Percentiles rank a stretch among this genome's conserved stretches.
Conservation (phyloP, 768 basidiomycete genomes). For the Mycena galericulata region DNA sequence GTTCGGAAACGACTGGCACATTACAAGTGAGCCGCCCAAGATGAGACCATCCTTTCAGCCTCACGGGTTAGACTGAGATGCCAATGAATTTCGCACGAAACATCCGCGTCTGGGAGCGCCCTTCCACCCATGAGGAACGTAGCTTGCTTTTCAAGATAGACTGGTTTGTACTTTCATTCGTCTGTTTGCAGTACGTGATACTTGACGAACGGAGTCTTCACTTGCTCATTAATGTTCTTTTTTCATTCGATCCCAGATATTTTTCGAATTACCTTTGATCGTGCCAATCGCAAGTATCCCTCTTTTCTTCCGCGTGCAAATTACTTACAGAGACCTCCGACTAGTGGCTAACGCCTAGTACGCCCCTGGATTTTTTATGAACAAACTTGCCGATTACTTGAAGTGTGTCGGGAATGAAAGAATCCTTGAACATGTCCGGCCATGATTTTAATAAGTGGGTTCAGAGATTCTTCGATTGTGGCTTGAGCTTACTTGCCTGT, state of each 20-base stretch:
- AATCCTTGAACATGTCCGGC: slow-evolving; percentile 74
- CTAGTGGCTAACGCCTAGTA: slow-evolving; percentile 70
- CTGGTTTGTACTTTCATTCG: slow-evolving; percentile 76
- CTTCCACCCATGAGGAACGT: slow-evolving; percentile 57
- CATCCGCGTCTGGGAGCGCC: slow-evolving; percentile 32
- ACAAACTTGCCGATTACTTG: neutral
- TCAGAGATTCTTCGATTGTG: slow-evolving; percentile 45
- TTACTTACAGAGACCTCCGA: neutral
- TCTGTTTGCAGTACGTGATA: slow-evolving; percentile 27
- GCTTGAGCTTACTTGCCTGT: slow-evolving; percentile 4
- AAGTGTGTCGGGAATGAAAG: slow-evolving; percentile 79
- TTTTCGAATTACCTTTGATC: slow-evolving; percentile 55
- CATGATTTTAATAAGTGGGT: slow-evolving; percentile 64
- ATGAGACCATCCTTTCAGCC: neutral
- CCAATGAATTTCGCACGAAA: slow-evolving; percentile 14
- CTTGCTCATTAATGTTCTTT: neutral
- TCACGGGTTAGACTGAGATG: too few species aligned
- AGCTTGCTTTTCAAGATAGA: slow-evolving; percentile 70
- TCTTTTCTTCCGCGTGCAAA: too few species aligned
- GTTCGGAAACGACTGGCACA: too few species aligned
- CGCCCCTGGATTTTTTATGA: neutral
- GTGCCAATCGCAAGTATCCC: slow-evolving; percentile 58
- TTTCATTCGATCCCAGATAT: slow-evolving; percentile 28
- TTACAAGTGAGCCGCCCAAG: too few species aligned
- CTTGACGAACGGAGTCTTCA: too few species aligned